These are phyloP conservation scores for Macrolepiota fuliginosa DNA, from an alignment of 768 basidiomycete species.

Conservation along the genomic window DNA sequence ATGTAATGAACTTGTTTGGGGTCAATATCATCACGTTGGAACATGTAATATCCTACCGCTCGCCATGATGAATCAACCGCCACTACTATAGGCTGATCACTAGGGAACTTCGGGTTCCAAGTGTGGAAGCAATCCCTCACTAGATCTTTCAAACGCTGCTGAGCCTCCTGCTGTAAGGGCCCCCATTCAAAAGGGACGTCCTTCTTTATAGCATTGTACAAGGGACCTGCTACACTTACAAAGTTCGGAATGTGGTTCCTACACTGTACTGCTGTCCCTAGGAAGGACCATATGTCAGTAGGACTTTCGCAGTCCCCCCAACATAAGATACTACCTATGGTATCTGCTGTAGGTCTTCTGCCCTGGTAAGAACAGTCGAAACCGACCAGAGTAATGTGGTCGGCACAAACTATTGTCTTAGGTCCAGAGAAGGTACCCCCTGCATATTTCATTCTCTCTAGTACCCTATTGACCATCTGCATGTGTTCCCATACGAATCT, in stretches of 20 bases:
- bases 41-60: constrained; percentile 35
- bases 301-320: no score
- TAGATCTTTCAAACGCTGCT: neutral
- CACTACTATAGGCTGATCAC: neutral
- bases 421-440: constrained; percentile 10
- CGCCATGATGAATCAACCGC: constrained; percentile 16
- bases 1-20: constrained; percentile 22
- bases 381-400: neutral
- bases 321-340: neutral
- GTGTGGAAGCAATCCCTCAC: neutral
- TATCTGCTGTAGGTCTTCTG: neutral
- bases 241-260: neutral
- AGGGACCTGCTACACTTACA: no score
- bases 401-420: neutral
- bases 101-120: neutral
- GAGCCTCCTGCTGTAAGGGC: neutral
- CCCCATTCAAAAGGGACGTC: neutral
- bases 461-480: constrained; percentile 25
- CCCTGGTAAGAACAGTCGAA: neutral
- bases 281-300: neutral
- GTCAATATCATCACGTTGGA: constrained; percentile 25
- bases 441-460: constrained; percentile 24
- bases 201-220: no score
- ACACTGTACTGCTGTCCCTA: neutral
- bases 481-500: constrained; percentile 38